A percentile compares a stretch with the other conserved stretches of the same genome.
Conservation (phyloP, 2,329 filamentous ascomycete genomes). For the Nothophaeocryptopus gaeumannii region DNA sequence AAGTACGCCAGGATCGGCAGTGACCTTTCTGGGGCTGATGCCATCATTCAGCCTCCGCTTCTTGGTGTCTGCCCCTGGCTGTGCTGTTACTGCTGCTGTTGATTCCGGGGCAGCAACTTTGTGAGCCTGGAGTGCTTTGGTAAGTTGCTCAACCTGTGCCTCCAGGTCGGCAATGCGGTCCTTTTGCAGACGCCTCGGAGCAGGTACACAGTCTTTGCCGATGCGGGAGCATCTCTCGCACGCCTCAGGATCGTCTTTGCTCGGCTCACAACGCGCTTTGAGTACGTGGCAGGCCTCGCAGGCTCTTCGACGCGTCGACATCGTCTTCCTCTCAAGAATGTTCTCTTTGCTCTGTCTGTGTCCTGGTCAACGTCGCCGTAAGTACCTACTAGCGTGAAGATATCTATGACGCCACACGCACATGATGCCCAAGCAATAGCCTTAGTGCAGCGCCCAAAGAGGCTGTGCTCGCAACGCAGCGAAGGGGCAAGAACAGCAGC, state of each 20-base stretch:
- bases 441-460: no score
- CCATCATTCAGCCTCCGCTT: constrained; percentile 3
- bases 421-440: no score
- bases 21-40: no score
- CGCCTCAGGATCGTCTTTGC: neutral
- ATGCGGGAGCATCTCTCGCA: constrained; percentile 12
- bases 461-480: no score
- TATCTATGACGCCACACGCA: neutral
- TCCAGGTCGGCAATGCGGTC: constrained; percentile 16
- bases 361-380: neutral
- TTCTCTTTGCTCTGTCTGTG: neutral
- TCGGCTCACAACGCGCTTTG: constrained; percentile 11
- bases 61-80: constrained; percentile 4
- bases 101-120: neutral
- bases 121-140: constrained; percentile 9
- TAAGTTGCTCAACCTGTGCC: constrained; percentile 11
- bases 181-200: constrained; percentile 7
- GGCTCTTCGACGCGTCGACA: constrained; percentile 10
- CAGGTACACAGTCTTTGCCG: constrained; percentile 14
- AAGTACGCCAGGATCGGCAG: neutral
- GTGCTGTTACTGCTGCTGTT: neutral
- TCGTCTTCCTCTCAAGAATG: neutral
- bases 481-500: no score
- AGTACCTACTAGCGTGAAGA: neutral
- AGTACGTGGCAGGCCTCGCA: constrained; percentile 16